Base-by-base conservation (phyloP, 2,329 filamentous ascomycete genomes). In the Cladosporium sp. region DNA sequence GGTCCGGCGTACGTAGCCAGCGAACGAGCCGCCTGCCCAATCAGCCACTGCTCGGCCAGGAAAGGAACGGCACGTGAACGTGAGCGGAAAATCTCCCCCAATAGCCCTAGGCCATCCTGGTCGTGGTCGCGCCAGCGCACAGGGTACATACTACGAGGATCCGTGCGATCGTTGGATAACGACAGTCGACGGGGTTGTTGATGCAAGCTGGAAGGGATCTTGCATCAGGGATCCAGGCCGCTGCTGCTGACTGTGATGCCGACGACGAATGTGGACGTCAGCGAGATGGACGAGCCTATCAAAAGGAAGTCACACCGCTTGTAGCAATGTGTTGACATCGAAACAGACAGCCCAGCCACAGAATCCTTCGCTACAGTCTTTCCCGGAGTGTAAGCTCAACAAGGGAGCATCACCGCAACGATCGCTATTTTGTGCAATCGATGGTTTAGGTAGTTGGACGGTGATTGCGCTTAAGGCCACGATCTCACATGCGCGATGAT, bases 31-130 rank as follows among this genome's bases (percentile, higher is more conserved):
- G 28, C 15, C 38, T 17, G 39, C 5, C 49, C 49, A 43, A 55
- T 55, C 51, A 55, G n/a, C 28, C 39, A n/a, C n/a, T 15, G 34
- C 25, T 22, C 51, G 49, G 38, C 25, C 38, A 49, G 42, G 22
- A 56, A 56, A 39, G 42, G 54, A 49, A 49, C 54, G 54, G 54
- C 54, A 56, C 54, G 54, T 56, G 54, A 56, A 49, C 54, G 54
- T 56, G 54, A 34, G 17, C 54, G 54, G 54, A 28, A 14, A 30
- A 42, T 45, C 39, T 55, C 40, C 39, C 40, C 52, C 52, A 47
- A 43, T 34, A 55, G 39, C 25, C 52, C 52, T 45, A 40, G 52
- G 17, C 19, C 50, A 52, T 42, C 50, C 25, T 36, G 38, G 39
- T 52, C 51, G 51, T 43, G 54, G 42, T 56, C 15, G 42, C 42